Base-by-base conservation (phyloP, 257 asterid genomes). In the Rubia yunnanensis region DNA sequence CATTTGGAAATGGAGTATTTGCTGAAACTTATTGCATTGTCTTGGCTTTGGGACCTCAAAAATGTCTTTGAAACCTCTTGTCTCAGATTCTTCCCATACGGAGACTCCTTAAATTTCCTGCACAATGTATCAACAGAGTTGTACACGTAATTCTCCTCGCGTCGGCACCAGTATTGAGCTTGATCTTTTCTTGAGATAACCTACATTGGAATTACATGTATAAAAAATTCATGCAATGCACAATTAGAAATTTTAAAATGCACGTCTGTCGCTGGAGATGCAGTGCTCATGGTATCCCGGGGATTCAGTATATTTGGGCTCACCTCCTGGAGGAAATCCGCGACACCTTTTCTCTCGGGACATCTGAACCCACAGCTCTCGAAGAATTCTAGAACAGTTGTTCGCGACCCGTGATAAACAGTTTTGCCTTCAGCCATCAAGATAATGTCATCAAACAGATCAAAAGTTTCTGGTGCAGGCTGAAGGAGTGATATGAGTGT, bases 241-340 rank as follows among this genome's bases (percentile, higher is more conserved):
- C 39, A 9, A 35, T 35, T 4, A 35, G 35, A 32, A 23, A n/a
- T n/a, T n/a, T n/a, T n/a, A n/a, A n/a, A n/a, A n/a, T n/a, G n/a
- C n/a, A n/a, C n/a, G n/a, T n/a, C n/a, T n/a, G n/a, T n/a, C n/a
- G n/a, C n/a, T n/a, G n/a, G n/a, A n/a, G n/a, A n/a, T n/a, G n/a
- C n/a, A n/a, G n/a, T n/a, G n/a, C n/a, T n/a, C n/a, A n/a, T n/a
- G n/a, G n/a, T n/a, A n/a, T n/a, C n/a, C n/a, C n/a, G n/a, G n/a
- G n/a, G n/a, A n/a, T n/a, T n/a, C n/a, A n/a, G n/a, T n/a, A n/a
- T n/a, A n/a, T n/a, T n/a, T 23, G 34, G 15, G 10, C 68, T 71
- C 74, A 68, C 92, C 81, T 83, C 86, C 72, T 81, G 94, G 65
- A 86, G 78, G 70, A 86, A 86, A 63, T 86, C 89, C 44, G 86